Evolutionary conservation across 768 basidiomycete species (phyloP).

Genomic region (Phanerochaete carnosa): DNA sequence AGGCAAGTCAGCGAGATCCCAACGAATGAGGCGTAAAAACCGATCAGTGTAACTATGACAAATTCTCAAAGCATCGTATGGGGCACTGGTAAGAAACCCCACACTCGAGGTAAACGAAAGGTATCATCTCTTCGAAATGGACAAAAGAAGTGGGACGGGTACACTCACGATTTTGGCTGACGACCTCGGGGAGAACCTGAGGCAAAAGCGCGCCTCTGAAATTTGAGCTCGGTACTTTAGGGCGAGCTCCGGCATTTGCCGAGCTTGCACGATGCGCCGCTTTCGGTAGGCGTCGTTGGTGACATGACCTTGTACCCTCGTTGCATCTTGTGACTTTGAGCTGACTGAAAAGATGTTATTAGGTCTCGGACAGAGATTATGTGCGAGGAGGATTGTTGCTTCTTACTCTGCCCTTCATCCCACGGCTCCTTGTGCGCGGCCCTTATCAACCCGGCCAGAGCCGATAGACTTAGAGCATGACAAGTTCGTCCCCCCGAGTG

Average conservation of each 20-base stretch:
- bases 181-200: slow-evolving; percentile 1
- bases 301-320: neutral
- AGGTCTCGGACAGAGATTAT: neutral
- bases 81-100: slow-evolving; percentile 49
- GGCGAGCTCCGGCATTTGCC: slow-evolving; percentile 12
- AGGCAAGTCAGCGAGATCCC: slow-evolving; percentile 10
- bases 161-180: slow-evolving; percentile 17
- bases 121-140: slow-evolving; percentile 57
- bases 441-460: neutral
- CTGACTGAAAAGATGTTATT: neutral
- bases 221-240: slow-evolving; percentile 15
- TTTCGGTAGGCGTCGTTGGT: slow-evolving; percentile 14
- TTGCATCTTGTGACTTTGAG: neutral
- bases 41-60: slow-evolving; percentile 95
- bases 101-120: slow-evolving; percentile 45
- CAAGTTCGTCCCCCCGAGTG: slow-evolving; percentile 21
- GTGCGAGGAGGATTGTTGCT: slow-evolving; percentile 15
- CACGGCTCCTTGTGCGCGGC: too few relatives aligned
- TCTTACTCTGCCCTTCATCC: too few relatives aligned
- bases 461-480: slow-evolving; percentile 25
- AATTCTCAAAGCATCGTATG: slow-evolving; percentile 49
- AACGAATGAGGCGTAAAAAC: slow-evolving; percentile 24
- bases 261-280: neutral
- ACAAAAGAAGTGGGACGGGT: neutral
- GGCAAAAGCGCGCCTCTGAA: neutral